These are phyloP conservation scores for Candida tallmaniae DNA, from an alignment of 805 yeast species.

Conservation along the genomic window DNA sequence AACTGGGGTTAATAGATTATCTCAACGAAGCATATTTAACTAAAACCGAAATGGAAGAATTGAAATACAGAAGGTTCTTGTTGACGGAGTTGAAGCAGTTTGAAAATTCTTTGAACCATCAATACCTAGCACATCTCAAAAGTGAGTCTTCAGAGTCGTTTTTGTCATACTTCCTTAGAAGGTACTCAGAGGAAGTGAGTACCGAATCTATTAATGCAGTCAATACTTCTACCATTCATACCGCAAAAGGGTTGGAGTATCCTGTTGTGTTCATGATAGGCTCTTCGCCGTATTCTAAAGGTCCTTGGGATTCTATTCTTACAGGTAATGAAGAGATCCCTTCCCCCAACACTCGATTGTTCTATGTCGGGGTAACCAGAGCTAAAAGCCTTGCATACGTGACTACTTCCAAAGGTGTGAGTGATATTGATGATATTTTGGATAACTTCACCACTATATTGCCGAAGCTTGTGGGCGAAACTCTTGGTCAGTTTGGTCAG, in stretches of 20 bases:
- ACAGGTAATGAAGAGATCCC: conserved; percentile 10
- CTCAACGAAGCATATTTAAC: conserved; percentile 13
- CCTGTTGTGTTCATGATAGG: conserved; percentile 55
- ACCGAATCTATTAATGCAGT: conserved; percentile 27
- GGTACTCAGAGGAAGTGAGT: conserved; percentile 35
- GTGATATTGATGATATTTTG: conserved; percentile 6
- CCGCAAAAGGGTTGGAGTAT: conserved; percentile 71
- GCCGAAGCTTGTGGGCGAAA: conserved; percentile 8
- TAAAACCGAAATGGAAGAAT: conserved; percentile 3
- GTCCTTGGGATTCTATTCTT: conserved; percentile 14
- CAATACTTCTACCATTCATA: conserved; percentile 64
- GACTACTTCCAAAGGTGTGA: conserved; percentile 13
- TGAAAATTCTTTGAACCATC: conserved; percentile 15
- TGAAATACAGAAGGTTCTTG: conserved; percentile 2
- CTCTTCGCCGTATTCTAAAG: conserved; percentile 8
- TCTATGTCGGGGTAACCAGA: conserved; percentile 66
- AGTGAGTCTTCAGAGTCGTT: conserved; percentile 17
- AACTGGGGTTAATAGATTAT: conserved; percentile 30
- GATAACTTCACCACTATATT: conserved; percentile 11
- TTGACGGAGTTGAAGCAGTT: conserved; percentile 11
- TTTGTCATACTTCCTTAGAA: conserved; percentile 36
- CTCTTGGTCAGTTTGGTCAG: conserved; percentile 8
- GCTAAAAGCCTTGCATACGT: conserved; percentile 46
- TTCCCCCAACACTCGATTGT: conserved; percentile 30
- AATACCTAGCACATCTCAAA: conserved; percentile 12